Percentiles rank a stretch among this genome's conserved stretches.
These are phyloP conservation scores for Mimosa bimucronata DNA, from an alignment of 306 rosid genomes.

Conservation along the genomic window DNA sequence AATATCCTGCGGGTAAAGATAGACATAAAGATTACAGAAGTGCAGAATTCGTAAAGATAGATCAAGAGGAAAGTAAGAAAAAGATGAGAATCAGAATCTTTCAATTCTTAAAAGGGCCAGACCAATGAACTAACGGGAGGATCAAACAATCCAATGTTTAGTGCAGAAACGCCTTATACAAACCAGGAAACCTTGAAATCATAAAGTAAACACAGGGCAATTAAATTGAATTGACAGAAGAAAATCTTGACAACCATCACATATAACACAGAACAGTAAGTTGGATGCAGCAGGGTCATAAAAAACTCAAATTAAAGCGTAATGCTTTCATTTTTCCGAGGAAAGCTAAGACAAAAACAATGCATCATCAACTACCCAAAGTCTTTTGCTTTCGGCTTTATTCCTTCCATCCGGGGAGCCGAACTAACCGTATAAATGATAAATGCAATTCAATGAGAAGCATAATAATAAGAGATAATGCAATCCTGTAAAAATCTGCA, in stretches of 20 bases:
- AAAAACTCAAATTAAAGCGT: not conserved
- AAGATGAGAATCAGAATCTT: constrained; percentile 5
- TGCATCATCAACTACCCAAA: not conserved
- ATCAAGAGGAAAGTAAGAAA: not conserved
- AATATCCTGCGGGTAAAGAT: constrained; percentile 65
- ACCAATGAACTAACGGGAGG: not conserved
- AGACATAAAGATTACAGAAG: not conserved
- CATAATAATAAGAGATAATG: not conserved
- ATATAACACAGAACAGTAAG: not conserved
- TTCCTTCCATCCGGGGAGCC: not conserved
- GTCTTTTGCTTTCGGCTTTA: too few species aligned
- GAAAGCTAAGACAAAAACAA: not conserved
- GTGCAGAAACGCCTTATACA: not conserved
- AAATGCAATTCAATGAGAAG: not conserved
- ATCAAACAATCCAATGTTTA: not conserved
- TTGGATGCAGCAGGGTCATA: not conserved
- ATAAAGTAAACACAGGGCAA: not conserved
- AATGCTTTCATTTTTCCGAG: not conserved
- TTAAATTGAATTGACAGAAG: not conserved
- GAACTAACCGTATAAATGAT: not conserved
- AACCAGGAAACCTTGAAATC: not conserved
- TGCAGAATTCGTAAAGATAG: not conserved
- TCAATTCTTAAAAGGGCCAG: not conserved
- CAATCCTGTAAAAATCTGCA: constrained; percentile 37
- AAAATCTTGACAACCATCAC: not conserved